These are phyloP conservation scores for Phyllosticta ampelicida DNA, from an alignment of 2,329 filamentous ascomycete genomes.

Conservation along the genomic window DNA sequence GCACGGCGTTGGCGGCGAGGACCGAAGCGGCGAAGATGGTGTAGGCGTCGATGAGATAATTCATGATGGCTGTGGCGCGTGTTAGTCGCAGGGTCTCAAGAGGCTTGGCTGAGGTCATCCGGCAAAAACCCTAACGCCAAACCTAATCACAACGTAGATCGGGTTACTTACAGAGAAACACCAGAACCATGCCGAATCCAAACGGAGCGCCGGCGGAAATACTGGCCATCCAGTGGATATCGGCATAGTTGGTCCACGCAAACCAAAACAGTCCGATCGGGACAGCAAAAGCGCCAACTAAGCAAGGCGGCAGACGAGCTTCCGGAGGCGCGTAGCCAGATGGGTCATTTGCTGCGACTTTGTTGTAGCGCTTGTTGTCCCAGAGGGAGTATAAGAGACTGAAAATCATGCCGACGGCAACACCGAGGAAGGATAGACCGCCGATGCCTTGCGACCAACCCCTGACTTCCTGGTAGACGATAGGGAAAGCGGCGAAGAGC, in stretches of 20 bases:
- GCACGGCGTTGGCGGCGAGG: conserved; percentile 32
- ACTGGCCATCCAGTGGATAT: conserved; percentile 45
- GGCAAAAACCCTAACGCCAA: conserved; percentile 47
- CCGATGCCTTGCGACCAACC: conserved; percentile 38
- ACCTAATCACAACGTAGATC: background rate
- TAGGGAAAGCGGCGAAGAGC: conserved; percentile 39
- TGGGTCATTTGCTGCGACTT: conserved; percentile 31
- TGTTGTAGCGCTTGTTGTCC: conserved; percentile 27
- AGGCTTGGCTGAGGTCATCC: conserved; percentile 31
- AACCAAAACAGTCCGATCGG: conserved; percentile 59
- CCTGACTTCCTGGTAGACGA: conserved; percentile 50
- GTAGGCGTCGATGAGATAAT: conserved; percentile 57
- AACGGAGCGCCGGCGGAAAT: conserved; percentile 40
- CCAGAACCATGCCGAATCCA: conserved; percentile 29
- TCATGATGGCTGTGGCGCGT: conserved; percentile 37
- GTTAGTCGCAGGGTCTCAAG: background rate
- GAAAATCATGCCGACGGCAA: conserved; percentile 33
- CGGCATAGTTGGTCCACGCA: conserved; percentile 50
- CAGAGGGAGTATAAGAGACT: conserved; percentile 32
- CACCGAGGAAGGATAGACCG: conserved; percentile 38
- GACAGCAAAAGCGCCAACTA: conserved; percentile 32
- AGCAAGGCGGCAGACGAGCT: conserved; percentile 10
- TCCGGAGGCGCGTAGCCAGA: conserved; percentile 11
- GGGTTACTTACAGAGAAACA: conserved; percentile 18
- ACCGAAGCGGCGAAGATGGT: conserved; percentile 35